phyloP scores from a whole-genome alignment of 1,139 yeast species.

The Hanseniaspora uvarum region DNA sequence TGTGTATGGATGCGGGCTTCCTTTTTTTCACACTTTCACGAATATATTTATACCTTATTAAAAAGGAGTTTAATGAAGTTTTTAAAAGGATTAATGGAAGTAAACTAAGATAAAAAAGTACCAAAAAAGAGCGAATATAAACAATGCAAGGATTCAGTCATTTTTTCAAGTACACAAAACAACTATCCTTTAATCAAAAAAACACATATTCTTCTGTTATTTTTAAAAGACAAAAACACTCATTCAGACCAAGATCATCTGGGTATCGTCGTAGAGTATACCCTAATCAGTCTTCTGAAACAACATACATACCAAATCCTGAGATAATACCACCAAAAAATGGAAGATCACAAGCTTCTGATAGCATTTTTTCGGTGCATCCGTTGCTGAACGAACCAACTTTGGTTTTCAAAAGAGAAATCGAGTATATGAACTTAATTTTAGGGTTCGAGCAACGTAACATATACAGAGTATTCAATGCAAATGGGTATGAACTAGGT shows the following conservation, averaged over 20 bases:
- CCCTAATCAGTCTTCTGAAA: background rate
- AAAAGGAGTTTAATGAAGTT: too few relatives aligned
- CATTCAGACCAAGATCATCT: constrained; percentile 7
- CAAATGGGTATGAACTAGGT: constrained; percentile 65
- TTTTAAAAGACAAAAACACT: background rate
- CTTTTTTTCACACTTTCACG: too few relatives aligned
- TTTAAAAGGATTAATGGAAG: too few relatives aligned
- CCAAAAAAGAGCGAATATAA: background rate
- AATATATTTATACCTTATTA: too few relatives aligned
- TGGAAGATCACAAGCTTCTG: background rate
- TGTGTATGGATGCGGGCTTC: too few relatives aligned
- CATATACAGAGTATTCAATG: constrained; percentile 61
- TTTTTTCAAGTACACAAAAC: background rate
- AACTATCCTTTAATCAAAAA: background rate
- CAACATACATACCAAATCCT: constrained; percentile 8
- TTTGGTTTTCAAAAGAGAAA: constrained; percentile 71
- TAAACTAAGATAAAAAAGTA: too few relatives aligned
- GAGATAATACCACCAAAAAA: constrained; percentile 6
- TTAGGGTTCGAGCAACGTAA: constrained; percentile 90
- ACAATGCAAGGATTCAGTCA: background rate
- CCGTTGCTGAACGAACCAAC: constrained; percentile 51
- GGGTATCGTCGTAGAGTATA: background rate
- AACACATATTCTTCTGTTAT: background rate
- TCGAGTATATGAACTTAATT: constrained; percentile 77
- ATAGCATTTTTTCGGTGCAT: background rate